Evolutionary conservation across 768 basidiomycete genomes (phyloP).

Genomic region (Hortiboletus flavorubellus): DNA sequence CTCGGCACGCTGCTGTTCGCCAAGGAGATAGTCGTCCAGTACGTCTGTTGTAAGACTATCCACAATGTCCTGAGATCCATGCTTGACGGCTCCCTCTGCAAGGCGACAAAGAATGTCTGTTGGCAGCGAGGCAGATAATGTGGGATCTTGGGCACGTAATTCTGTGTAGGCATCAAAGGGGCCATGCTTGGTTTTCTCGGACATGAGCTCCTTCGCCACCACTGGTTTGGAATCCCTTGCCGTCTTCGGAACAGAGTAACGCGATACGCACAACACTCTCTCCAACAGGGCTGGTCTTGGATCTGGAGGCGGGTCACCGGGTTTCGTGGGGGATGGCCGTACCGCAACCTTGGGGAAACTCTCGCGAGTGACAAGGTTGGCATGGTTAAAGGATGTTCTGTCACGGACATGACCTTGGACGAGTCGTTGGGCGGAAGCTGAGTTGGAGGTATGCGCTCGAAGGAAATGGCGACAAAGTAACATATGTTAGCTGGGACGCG

Average conservation of each 20-base stretch:
- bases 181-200: constrained; percentile 16
- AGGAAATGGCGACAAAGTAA: constrained; percentile 64
- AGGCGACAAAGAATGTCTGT: constrained; percentile 27
- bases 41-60: constrained; percentile 41
- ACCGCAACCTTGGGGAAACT: constrained; percentile 5
- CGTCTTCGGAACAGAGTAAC: constrained; percentile 23
- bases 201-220: constrained; percentile 8
- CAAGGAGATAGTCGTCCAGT: constrained; percentile 29
- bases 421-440: constrained; percentile 22
- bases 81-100: constrained; percentile 29
- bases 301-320: constrained; percentile 1
- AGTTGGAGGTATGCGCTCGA: constrained; percentile 42
- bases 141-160: constrained; percentile 26
- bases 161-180: constrained; percentile 29
- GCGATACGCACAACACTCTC: constrained; percentile 28
- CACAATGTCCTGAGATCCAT: constrained; percentile 33
- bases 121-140: constrained; percentile 23
- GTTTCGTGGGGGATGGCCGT: neutral
- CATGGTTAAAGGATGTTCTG: constrained; percentile 8
- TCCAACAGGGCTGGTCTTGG: constrained; percentile 20
- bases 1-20: constrained; percentile 18
- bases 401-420: constrained; percentile 18
- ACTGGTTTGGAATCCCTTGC: constrained; percentile 3
- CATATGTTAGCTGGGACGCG: constrained; percentile 61
- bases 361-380: constrained; percentile 14